Evolutionary conservation across 2,329 filamentous ascomycete genomes (phyloP).

Genomic region (Pseudogymnoascus sp.): DNA sequence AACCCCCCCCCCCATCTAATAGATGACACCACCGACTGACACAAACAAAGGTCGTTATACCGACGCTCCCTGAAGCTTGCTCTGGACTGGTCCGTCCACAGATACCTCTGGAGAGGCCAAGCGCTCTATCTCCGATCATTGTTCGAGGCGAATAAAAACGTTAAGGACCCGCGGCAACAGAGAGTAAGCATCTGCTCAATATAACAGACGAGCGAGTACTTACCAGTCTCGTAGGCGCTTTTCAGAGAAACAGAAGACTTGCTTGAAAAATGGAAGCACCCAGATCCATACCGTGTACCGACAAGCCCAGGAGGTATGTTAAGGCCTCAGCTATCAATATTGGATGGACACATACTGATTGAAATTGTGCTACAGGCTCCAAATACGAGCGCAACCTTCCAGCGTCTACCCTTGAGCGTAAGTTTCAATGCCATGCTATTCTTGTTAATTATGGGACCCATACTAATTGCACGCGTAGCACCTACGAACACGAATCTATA

Average conservation of each 20-base stretch:
- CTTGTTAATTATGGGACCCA: neutral
- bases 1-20: neutral
- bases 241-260: constrained; percentile 82
- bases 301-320: constrained; percentile 82
- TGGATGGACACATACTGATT: neutral
- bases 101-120: constrained; percentile 89
- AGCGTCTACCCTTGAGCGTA: constrained; percentile 69
- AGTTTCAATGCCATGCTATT: constrained; percentile 34
- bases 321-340: neutral
- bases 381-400: constrained; percentile 95
- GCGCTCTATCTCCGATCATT: constrained; percentile 90
- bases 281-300: constrained; percentile 81
- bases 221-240: constrained; percentile 50
- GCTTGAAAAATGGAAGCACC: constrained; percentile 92
- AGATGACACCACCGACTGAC: constrained; percentile 14
- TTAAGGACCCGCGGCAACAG: constrained; percentile 77
- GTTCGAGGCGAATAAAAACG: constrained; percentile 85
- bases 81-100: constrained; percentile 90
- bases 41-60: constrained; percentile 59
- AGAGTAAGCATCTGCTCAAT: constrained; percentile 47
- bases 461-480: constrained; percentile 20
- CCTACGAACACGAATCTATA: constrained; percentile 20
- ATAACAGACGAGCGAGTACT: constrained; percentile 4
- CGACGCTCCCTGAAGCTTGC: constrained; percentile 86
- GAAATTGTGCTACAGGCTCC: constrained; percentile 50